Base-by-base conservation (phyloP, 208 protist genomes). In the Leishmania guyanensis region DNA sequence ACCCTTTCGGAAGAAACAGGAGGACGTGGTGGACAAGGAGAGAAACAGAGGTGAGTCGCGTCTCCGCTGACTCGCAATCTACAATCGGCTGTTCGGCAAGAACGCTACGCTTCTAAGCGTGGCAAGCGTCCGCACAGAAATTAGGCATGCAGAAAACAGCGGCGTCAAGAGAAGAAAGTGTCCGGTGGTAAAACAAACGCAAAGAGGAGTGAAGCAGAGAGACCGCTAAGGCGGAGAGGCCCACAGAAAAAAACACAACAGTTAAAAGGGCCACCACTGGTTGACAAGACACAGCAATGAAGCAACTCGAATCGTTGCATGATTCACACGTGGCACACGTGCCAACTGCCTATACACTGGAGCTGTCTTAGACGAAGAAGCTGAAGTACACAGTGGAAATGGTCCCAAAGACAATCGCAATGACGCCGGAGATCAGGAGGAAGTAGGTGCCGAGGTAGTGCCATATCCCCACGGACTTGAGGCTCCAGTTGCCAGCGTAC, bases 401-500 rank as follows among this genome's bases (percentile, higher is more conserved):
- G 4, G 90, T 92, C 68, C 91, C 91, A 70, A 94, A 90, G 29
- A 90, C 83, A 73, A 94, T 83, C 1, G 80, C 78, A n/a, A 94
- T 70, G 16, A 94, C 86, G 20, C 91, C 89, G 62, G 36, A 50
- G n/a, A 94, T 68, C 9, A 94, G 78, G 39, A 94, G 80, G 20
- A 85, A 60, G 74, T 92, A 89, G 5, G 91, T 92, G 20, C 73
- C 80, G 33, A 89, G 29, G 64, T 86, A 94, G 68, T 91, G 46
- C 12, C 71, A 76, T n/a, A 83, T 71, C 3, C 93, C 91, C 17
- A 94, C 93, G 0, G 70, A 81, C 78, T 84, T 64, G 62, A 88
- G 36, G 1, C 84, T 89, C 89, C 90, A 97, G 53, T 89, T 72
- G 51, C 92, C 93, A 56, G 84, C 86, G 86, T 94, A 94, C 87